Evolutionary conservation across 805 yeast species (phyloP).

Genomic region (Metschnikowia picachoensis): DNA sequence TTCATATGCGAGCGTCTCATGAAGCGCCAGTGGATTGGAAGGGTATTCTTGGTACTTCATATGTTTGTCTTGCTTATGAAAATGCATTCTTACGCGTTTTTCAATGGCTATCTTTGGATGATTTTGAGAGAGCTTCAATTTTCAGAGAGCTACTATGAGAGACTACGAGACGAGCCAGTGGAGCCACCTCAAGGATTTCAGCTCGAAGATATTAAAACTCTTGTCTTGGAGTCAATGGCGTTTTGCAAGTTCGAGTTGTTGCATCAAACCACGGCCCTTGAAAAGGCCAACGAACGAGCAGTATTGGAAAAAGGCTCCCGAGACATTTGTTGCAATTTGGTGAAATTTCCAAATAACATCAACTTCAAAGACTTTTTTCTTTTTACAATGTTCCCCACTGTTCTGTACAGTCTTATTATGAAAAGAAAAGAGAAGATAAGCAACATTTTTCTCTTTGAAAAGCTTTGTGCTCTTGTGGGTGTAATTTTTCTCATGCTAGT

Average conservation of each 20-base stretch:
- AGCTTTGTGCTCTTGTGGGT: slow-evolving; percentile 80
- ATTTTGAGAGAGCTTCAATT: slow-evolving; percentile 51
- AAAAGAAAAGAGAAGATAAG: slow-evolving; percentile 73
- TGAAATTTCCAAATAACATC: slow-evolving; percentile 70
- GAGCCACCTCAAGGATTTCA: slow-evolving; percentile 33
- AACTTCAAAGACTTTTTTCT: slow-evolving; percentile 61
- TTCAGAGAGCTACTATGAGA: slow-evolving; percentile 39
- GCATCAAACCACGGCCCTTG: slow-evolving; percentile 42
- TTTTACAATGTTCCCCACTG: slow-evolving; percentile 85
- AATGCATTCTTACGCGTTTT: slow-evolving; percentile 89
- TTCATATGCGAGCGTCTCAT: slow-evolving; percentile 46
- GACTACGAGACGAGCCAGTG: slow-evolving; percentile 15
- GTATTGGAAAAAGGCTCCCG: slow-evolving; percentile 12
- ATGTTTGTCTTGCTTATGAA: slow-evolving; percentile 88
- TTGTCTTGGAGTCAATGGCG: slow-evolving; percentile 44
- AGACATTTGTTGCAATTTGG: slow-evolving; percentile 13
- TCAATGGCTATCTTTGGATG: slow-evolving; percentile 84
- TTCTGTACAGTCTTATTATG: slow-evolving; percentile 77
- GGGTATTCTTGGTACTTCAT: slow-evolving; percentile 80
- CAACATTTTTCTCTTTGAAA: slow-evolving; percentile 63
- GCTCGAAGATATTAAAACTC: slow-evolving; percentile 18
- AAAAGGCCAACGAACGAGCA: slow-evolving; percentile 14
- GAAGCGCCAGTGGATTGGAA: slow-evolving; percentile 84
- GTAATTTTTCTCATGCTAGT: slow-evolving; percentile 78
- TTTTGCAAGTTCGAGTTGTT: slow-evolving; percentile 73